Conservation (phyloP, 1,284 basidiomycete genomes). For the Microstroma glucosiphilum region DNA sequence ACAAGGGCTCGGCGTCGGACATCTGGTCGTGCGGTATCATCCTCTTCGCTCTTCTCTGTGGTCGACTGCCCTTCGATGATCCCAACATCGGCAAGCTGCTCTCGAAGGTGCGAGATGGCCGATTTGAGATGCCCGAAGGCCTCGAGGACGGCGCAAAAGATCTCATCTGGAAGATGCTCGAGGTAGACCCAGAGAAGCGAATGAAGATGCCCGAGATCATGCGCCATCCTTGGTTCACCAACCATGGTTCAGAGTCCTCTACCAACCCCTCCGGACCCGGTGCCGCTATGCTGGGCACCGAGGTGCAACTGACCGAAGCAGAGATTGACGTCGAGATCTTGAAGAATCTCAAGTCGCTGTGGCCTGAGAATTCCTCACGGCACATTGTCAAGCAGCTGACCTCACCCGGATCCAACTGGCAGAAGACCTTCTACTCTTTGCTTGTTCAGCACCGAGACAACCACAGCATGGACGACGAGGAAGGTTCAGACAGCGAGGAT, state of each 20-base stretch:
- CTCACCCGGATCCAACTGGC: slow-evolving; percentile 40
- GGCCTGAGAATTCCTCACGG: slow-evolving; percentile 55
- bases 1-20: slow-evolving; percentile 82
- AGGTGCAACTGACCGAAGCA: slow-evolving; percentile 32
- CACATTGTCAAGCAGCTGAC: slow-evolving; percentile 35
- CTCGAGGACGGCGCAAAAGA: slow-evolving; percentile 69
- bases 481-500: slow-evolving; percentile 31
- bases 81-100: slow-evolving; percentile 69
- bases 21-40: slow-evolving; percentile 99
- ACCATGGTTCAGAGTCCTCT: slow-evolving; percentile 54
- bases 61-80: slow-evolving; percentile 90
- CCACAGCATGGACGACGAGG: slow-evolving; percentile 45
- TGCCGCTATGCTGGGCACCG: slow-evolving; percentile 1
- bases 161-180: slow-evolving; percentile 79
- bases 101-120: slow-evolving; percentile 75
- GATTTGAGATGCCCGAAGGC: slow-evolving; percentile 73
- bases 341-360: slow-evolving; percentile 80
- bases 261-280: slow-evolving; percentile 25
- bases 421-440: slow-evolving; percentile 49
- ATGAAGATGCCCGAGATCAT: slow-evolving; percentile 85
- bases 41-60: slow-evolving; percentile 83
- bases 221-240: slow-evolving; percentile 79
- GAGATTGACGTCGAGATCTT: slow-evolving; percentile 81
- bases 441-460: slow-evolving; percentile 46
- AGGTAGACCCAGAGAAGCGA: slow-evolving; percentile 70